Evolutionary conservation across 305 asterid species (phyloP).

Genomic region (Fraxinus paxiana): DNA sequence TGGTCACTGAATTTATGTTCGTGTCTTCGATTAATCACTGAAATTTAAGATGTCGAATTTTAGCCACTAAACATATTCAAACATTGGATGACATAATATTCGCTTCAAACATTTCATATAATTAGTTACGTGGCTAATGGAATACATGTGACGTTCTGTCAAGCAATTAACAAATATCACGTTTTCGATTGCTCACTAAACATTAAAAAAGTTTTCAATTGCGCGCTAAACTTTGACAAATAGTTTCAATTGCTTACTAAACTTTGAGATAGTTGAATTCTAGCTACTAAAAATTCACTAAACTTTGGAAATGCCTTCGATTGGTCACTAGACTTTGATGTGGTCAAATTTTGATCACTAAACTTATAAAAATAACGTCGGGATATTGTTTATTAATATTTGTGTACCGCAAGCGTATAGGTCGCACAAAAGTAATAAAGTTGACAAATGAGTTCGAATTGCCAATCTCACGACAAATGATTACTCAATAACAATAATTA

Average conservation of each 20-base stretch:
- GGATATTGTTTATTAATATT: not conserved
- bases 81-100: not conserved
- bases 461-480: not conserved
- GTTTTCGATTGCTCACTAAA: not conserved
- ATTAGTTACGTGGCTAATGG: not conserved
- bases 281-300: not conserved
- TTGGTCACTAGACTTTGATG: not conserved
- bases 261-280: not conserved
- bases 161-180: not conserved
- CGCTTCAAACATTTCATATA: not conserved
- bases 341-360: not conserved
- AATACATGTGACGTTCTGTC: not conserved
- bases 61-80: not conserved
- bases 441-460: not conserved
- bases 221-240: too few species aligned
- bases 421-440: not conserved
- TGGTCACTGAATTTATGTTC: not conserved
- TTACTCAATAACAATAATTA: not conserved
- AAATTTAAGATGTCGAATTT: not conserved
- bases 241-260: too few species aligned
- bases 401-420: not conserved
- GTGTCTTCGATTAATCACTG: not conserved
- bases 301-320: not conserved
- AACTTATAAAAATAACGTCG: not conserved
- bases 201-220: too few species aligned